Percentiles rank a stretch among this genome's conserved stretches.
Evolutionary conservation across 1,284 basidiomycete species (phyloP).

Genomic region (Cryptococcus maquisensis): DNA sequence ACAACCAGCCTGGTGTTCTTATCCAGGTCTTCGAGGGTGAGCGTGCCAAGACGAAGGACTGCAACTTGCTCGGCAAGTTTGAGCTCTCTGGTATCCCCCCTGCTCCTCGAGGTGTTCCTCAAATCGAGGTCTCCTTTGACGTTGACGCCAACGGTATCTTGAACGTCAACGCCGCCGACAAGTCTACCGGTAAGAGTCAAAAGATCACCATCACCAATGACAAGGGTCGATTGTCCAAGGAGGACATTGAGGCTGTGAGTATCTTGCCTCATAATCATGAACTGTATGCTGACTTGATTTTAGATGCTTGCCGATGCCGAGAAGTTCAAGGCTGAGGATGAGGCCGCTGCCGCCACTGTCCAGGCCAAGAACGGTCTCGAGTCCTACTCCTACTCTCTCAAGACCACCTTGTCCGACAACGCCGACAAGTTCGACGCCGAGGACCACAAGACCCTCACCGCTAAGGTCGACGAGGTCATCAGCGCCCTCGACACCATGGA

Average conservation of each 20-base stretch:
- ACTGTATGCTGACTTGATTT: background rate
- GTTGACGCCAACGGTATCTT: slow-evolving; percentile 97
- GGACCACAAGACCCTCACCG: slow-evolving; percentile 84
- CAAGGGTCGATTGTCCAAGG: slow-evolving; percentile 96
- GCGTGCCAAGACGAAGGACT: slow-evolving; percentile 94
- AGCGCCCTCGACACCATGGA: slow-evolving; percentile 84
- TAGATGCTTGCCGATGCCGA: slow-evolving; percentile 99
- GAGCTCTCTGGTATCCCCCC: slow-evolving; percentile 95
- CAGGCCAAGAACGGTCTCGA: slow-evolving; percentile 96
- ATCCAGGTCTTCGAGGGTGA: slow-evolving; percentile 99
- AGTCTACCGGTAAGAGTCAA: slow-evolving; percentile 79
- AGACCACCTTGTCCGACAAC: slow-evolving; percentile 85
- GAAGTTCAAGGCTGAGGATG: slow-evolving; percentile 73
- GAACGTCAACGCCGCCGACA: slow-evolving; percentile 88
- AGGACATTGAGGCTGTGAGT: slow-evolving; percentile 94
- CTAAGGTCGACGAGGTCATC: slow-evolving; percentile 79
- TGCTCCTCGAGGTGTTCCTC: slow-evolving; percentile 92
- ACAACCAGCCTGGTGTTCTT: slow-evolving; percentile 96
- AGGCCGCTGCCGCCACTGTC: slow-evolving; percentile 90
- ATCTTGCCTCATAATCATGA: background rate
- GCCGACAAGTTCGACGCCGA: slow-evolving; percentile 79
- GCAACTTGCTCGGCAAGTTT: slow-evolving; percentile 93
- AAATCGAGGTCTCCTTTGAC: slow-evolving; percentile 94
- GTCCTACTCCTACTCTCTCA: slow-evolving; percentile 92
- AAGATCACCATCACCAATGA: slow-evolving; percentile 98